Conservation (phyloP, 768 basidiomycete genomes). For the Auricularia sp. region DNA sequence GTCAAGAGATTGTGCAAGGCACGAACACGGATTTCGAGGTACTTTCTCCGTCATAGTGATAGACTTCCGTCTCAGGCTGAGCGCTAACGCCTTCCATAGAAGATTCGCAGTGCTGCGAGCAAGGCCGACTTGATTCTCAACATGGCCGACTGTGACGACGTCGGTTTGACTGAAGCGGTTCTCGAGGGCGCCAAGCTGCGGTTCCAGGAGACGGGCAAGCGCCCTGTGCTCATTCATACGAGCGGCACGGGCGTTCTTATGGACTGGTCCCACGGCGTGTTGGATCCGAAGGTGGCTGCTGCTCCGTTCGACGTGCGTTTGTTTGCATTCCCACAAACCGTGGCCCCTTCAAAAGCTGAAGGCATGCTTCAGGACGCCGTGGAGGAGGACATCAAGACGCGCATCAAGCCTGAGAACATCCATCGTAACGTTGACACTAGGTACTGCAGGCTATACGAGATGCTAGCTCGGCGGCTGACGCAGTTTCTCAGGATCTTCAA, state of each 20-base stretch:
- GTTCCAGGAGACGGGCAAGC: background rate
- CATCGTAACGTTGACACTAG: slow-evolving; percentile 1
- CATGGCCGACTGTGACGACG: background rate
- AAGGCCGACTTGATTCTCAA: background rate
- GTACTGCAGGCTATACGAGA: background rate
- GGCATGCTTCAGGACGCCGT: background rate
- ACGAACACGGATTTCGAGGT: background rate
- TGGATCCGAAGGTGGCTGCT: background rate
- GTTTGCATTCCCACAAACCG: too few species aligned
- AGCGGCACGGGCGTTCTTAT: background rate
- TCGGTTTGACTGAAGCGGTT: background rate
- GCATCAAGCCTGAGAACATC: slow-evolving; percentile 1
- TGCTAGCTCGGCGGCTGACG: background rate
- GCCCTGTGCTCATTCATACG: background rate
- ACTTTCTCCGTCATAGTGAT: background rate
- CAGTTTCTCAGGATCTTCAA: background rate
- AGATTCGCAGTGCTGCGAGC: background rate
- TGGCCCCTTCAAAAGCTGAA: too few species aligned
- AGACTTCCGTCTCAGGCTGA: background rate
- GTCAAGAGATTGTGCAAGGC: background rate
- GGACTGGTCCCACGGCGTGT: background rate
- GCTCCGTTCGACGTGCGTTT: background rate
- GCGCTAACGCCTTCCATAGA: background rate
- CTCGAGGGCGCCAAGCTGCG: background rate
- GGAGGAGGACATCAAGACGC: slow-evolving; percentile 6